Evolutionary conservation across 805 yeast species (phyloP), one percentile per base, ranked within the genome.

Genomic region (Lachancea sp.): DNA sequence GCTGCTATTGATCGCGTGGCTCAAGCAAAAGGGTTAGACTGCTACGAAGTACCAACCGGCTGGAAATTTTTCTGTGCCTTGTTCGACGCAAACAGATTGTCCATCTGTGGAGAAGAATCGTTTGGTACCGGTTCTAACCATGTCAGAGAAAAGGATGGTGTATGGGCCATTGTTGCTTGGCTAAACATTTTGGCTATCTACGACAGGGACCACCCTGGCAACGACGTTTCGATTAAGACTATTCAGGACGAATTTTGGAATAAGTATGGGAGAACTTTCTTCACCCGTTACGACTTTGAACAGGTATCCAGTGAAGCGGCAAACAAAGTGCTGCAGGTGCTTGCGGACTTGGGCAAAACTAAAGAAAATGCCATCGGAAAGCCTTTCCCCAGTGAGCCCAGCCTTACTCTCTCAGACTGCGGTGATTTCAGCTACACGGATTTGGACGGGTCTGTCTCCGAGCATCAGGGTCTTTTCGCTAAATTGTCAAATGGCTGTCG

Each of bases 131-230:
- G 98, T 33, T 88, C 97, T 15, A 83, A 90, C 68, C 98, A 90
- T 60, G 83, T 92, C 50, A 83, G 98, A 62, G 98, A 90, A 65
- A 90, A 90, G 65, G 98, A 90, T 66, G 98, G 98, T 46, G 66
- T 90, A 45, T 90, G 98, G 98, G 97, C 97, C 26, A 78, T 90
- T 56, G 76, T 87, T 46, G 97, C 97, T 5, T 90, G 98, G 98
- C 75, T 92, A 58, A 92, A 92, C 57, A 87, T 90, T 41, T 73
- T 90, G 56, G 97, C 97, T 18, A 86, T 81, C 34, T 88, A 83
- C 61, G 78, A 78, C 55, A 69, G 73, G 54, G 58, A 67, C 38
- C 71, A 80, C 56, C 83, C 86, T 37, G 69, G 68, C 25, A 64
- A 63, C 33, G 70, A 67, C 35, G 81, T 83, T 18, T 75, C 92